Percentiles rank a stretch among this genome's conserved stretches.
phyloP scores from a whole-genome alignment of 1,284 basidiomycete species.

The Fomitopsis palustris region DNA sequence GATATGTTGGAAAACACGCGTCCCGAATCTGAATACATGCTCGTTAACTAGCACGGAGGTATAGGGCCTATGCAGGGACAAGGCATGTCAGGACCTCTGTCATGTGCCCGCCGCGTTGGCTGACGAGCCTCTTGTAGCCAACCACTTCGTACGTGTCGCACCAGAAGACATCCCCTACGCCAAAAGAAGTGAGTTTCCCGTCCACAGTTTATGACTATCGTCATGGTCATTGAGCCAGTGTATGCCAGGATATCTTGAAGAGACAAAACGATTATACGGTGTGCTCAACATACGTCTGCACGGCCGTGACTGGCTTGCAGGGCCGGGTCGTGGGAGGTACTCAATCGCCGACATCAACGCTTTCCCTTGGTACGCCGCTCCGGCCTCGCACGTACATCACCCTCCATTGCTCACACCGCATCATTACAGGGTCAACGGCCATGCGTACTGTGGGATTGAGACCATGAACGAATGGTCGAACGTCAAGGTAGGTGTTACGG shows the following conservation, averaged over 20 bases:
- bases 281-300: slow-evolving; percentile 69
- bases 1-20: not conserved
- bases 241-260: slow-evolving; percentile 59
- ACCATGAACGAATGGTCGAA: slow-evolving; percentile 43
- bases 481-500: slow-evolving; percentile 17
- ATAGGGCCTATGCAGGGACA: slow-evolving; percentile 75
- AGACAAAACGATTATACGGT: slow-evolving; percentile 72
- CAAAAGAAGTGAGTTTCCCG: slow-evolving; percentile 42
- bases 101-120: not conserved
- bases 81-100: slow-evolving; percentile 14
- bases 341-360: slow-evolving; percentile 66
- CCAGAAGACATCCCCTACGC: slow-evolving; percentile 64
- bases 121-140: slow-evolving; percentile 27
- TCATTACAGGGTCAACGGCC: slow-evolving; percentile 33
- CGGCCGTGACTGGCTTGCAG: slow-evolving; percentile 65
- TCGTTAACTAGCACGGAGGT: slow-evolving; percentile 48
- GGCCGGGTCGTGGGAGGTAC: slow-evolving; percentile 59
- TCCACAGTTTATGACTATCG: not conserved
- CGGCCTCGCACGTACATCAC: not conserved
- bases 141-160: slow-evolving; percentile 51
- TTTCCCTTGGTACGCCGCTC: slow-evolving; percentile 40
- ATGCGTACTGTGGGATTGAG: slow-evolving; percentile 45
- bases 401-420: not conserved
- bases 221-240: not conserved
- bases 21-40: not conserved